These are phyloP conservation scores for Acidomyces sp. DNA, from an alignment of 495 filamentous ascomycete species.

Conservation along the genomic window DNA sequence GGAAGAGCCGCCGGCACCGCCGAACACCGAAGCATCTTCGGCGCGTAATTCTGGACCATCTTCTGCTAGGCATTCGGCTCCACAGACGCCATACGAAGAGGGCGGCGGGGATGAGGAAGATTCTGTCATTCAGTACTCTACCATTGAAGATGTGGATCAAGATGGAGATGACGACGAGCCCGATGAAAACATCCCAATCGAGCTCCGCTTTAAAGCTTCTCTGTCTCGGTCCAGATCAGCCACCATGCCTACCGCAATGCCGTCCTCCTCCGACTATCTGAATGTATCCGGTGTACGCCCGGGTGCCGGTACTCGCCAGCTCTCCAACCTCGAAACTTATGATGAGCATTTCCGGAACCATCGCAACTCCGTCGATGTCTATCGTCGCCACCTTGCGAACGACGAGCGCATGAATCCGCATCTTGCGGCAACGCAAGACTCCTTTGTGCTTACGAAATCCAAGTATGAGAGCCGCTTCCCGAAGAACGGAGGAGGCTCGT, in stretches of 20 bases:
- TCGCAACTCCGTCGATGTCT: slow-evolving; percentile 10
- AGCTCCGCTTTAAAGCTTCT: slow-evolving; percentile 4
- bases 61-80: slow-evolving; percentile 4
- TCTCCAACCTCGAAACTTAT: slow-evolving; percentile 9
- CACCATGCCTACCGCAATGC: too few species aligned
- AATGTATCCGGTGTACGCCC: background rate
- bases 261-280: slow-evolving; percentile 1
- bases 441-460: slow-evolving; percentile 5
- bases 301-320: background rate
- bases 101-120: background rate
- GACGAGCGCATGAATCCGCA: slow-evolving; percentile 9
- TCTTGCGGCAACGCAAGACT: slow-evolving; percentile 6
- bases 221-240: background rate
- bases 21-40: too few species aligned
- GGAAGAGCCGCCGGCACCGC: slow-evolving; percentile 7
- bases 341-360: slow-evolving; percentile 9
- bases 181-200: slow-evolving; percentile 1
- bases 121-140: background rate
- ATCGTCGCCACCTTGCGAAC: slow-evolving; percentile 1
- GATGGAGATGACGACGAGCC: slow-evolving; percentile 1
- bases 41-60: background rate
- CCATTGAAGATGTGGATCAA: background rate
- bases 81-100: slow-evolving; percentile 1
- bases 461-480: slow-evolving; percentile 9
- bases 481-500: background rate